Evolutionary conservation across 495 filamentous ascomycete species (phyloP), one percentile per base, ranked within the genome.

Genomic region (Bacidia rubella): DNA sequence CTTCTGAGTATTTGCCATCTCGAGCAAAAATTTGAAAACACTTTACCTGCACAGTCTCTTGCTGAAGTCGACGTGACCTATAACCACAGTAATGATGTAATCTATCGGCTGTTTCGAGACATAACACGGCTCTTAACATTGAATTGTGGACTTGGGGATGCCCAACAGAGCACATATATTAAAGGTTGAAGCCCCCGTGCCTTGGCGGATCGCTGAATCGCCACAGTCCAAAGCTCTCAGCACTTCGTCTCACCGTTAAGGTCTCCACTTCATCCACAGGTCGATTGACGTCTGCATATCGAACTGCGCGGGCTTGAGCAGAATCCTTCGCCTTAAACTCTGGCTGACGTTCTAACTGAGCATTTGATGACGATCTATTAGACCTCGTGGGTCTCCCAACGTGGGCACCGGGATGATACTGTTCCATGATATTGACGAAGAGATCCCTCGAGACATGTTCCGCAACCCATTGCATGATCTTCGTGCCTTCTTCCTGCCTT

Each of bases 381-480:
- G 56, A 57, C 47, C 72, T 71, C 45, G 65, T 75, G 43, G 70
- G 67, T 68, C 81, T 86, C 23, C 85, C 85, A 2, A 88, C 83
- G 71, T 89, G 77, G 11, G 84, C 83, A 60, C 80, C 75, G 0
- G 83, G 82, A 53, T 77, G 76, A 62, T 87, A 89, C 67, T 87
- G 85, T 68, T 88, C 83, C 84, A 83, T 83, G 54, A 84, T 76
- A 60, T 83, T 74, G 49, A 84, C 73, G 63, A 84, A 86, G 17
- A 81, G 65, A 63, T 88, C 84, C 59, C 57, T 70, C 21, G 79
- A 84, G 1, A 88, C 73, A 51, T 86, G 74, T 51, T 69, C 65
- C 0, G 78, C 82, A 26, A 89, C 67, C 75, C 81, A 89, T 48
- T 62, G 66, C 69, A 88, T 79, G 54, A 89, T 89, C 57, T 78